Percentiles rank a stretch among this genome's conserved stretches.
These are phyloP conservation scores for Carex myosuroides DNA, from an alignment of 176 grass and related monocot species.

Conservation along the genomic window DNA sequence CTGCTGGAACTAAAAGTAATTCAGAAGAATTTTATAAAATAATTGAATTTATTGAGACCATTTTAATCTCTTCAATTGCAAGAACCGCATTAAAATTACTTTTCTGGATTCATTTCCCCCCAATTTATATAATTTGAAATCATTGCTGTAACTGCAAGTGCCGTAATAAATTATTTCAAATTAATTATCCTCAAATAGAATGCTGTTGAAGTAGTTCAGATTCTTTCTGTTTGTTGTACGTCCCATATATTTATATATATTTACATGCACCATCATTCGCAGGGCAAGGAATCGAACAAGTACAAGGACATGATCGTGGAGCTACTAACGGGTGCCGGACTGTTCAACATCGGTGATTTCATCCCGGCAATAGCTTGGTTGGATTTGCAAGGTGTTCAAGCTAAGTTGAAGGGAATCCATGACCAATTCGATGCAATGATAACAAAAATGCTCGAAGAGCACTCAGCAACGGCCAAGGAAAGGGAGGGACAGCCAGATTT, in stretches of 20 bases:
- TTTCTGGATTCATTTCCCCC: background rate
- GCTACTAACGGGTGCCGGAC: conserved; percentile 53
- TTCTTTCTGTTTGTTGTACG: too few species aligned
- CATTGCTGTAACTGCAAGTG: background rate
- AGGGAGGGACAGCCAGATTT: conserved; percentile 53
- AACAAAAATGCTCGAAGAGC: conserved; percentile 53
- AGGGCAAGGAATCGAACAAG: conserved; percentile 64
- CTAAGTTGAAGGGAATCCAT: conserved; percentile 53
- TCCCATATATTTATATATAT: background rate
- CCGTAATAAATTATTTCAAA: background rate
- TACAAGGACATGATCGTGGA: conserved; percentile 90
- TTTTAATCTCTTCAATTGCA: too few species aligned
- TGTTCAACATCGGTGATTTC: conserved; percentile 89
- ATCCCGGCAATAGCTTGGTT: conserved; percentile 62
- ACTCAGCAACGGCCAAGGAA: conserved; percentile 47
- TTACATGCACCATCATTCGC: background rate
- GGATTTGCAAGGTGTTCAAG: conserved; percentile 82
- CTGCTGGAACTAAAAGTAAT: background rate
- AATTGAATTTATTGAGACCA: too few species aligned
- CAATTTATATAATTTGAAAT: background rate
- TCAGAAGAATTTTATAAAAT: too few species aligned
- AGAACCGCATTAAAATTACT: too few species aligned
- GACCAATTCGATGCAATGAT: conserved; percentile 67
- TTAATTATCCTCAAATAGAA: background rate
- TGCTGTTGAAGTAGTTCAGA: too few species aligned